These are phyloP conservation scores for Dactylellina leptospora DNA, from an alignment of 2,329 filamentous ascomycete species.

Conservation along the genomic window DNA sequence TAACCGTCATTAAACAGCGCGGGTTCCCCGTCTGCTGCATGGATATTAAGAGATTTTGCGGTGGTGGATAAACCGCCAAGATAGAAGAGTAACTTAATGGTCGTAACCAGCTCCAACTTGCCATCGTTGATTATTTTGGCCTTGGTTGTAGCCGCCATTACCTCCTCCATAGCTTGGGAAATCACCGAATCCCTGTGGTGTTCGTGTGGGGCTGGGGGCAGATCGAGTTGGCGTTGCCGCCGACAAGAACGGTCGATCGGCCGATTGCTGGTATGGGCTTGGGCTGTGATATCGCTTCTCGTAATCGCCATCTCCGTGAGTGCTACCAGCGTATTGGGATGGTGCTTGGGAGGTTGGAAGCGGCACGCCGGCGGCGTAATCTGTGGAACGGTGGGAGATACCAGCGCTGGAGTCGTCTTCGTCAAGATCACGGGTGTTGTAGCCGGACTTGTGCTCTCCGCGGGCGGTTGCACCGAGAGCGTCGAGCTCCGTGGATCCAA, in stretches of 20 bases:
- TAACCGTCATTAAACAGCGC: slow-evolving; percentile 45
- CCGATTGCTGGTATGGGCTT: slow-evolving; percentile 50
- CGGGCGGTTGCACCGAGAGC: slow-evolving; percentile 87
- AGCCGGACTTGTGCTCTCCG: slow-evolving; percentile 74
- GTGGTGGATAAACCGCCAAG: slow-evolving; percentile 4
- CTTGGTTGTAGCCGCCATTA: slow-evolving; percentile 55
- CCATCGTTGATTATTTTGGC: slow-evolving; percentile 63
- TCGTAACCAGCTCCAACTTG: slow-evolving; percentile 69
- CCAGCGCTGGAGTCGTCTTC: slow-evolving; percentile 76
- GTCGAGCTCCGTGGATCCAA: slow-evolving; percentile 82
- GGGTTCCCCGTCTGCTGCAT: slow-evolving; percentile 1
- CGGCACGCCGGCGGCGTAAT: slow-evolving; percentile 60
- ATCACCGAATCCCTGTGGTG: slow-evolving; percentile 50
- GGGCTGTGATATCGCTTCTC: slow-evolving; percentile 52
- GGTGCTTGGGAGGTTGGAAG: slow-evolving; percentile 57
- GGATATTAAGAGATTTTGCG: slow-evolving; percentile 28
- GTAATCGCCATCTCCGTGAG: slow-evolving; percentile 36
- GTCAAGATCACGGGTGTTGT: slow-evolving; percentile 72
- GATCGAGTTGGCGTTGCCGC: slow-evolving; percentile 62
- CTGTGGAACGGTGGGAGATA: slow-evolving; percentile 65
- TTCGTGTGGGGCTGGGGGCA: slow-evolving; percentile 55
- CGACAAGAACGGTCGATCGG: slow-evolving; percentile 59
- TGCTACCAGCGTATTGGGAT: slow-evolving; percentile 54
- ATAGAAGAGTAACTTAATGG: slow-evolving; percentile 58
- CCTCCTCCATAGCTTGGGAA: slow-evolving; percentile 56